Evolutionary conservation across 2,329 filamentous ascomycete genomes (phyloP).

Genomic region (Diaporthe sp.): DNA sequence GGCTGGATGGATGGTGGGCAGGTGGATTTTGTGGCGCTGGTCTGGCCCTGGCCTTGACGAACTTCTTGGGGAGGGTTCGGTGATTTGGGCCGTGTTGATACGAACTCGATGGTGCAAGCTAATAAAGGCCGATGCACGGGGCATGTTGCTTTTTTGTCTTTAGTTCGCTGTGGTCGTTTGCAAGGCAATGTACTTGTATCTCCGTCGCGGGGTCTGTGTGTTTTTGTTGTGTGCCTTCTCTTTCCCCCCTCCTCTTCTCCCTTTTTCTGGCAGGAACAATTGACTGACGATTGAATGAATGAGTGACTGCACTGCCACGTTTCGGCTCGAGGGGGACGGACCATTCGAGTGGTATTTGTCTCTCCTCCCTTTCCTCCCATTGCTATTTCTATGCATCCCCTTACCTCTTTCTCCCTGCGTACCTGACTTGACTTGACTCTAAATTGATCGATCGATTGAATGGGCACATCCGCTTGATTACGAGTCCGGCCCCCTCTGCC

Average conservation of each 20-base stretch:
- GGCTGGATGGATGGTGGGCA: background rate
- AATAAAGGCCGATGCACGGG: too few relatives aligned
- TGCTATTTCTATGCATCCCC: background rate
- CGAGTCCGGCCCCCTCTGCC: background rate
- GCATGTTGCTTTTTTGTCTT: too few relatives aligned
- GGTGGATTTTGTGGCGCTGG: slow-evolving; percentile 11
- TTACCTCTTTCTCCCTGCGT: slow-evolving; percentile 26
- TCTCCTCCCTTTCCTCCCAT: background rate
- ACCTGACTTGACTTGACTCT: background rate
- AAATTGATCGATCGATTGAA: background rate
- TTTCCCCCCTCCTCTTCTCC: background rate
- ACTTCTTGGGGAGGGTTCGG: slow-evolving; percentile 7
- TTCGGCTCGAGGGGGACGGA: too few relatives aligned
- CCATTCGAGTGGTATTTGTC: too few relatives aligned
- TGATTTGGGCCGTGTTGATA: slow-evolving; percentile 19
- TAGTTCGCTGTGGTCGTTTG: too few relatives aligned
- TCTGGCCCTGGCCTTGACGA: slow-evolving; percentile 5
- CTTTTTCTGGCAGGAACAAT: too few relatives aligned
- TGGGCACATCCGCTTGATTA: background rate
- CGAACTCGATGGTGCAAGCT: slow-evolving; percentile 12
- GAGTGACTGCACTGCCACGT: slow-evolving; percentile 15
- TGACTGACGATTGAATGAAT: background rate
- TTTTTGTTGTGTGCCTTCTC: background rate
- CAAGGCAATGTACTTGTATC: background rate
- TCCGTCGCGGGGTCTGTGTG: background rate